A percentile compares a stretch with the other conserved stretches of the same genome.
Evolutionary conservation across 2,329 filamentous ascomycete species (phyloP).

Genomic region (Calonectria multiphialidica): DNA sequence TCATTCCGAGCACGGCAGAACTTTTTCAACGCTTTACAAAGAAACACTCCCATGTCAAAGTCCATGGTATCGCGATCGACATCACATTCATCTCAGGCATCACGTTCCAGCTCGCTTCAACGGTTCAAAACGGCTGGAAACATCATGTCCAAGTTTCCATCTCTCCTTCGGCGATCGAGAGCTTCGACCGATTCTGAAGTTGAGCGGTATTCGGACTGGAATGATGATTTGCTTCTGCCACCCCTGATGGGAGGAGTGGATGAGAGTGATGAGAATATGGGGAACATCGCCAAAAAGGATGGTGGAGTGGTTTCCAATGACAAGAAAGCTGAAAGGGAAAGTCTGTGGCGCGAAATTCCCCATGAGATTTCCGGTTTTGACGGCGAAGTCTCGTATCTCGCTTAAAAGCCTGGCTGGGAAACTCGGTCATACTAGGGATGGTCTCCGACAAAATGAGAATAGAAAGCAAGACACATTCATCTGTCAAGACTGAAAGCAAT

Average conservation of each 20-base stretch:
- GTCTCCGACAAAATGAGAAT: too few relatives aligned
- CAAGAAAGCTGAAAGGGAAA: too few relatives aligned
- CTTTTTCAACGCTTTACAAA: background rate
- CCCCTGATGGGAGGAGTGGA: background rate
- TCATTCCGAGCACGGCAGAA: background rate
- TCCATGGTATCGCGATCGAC: background rate
- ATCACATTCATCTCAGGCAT: background rate
- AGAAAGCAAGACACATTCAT: too few relatives aligned
- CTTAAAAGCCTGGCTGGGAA: too few relatives aligned
- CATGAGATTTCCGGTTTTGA: too few relatives aligned
- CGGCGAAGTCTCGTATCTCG: too few relatives aligned
- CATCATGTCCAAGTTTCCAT: background rate
- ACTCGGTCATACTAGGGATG: too few relatives aligned
- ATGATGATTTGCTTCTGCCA: background rate
- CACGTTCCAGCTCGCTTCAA: constrained; percentile 2
- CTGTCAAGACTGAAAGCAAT: too few relatives aligned
- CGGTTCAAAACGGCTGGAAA: background rate
- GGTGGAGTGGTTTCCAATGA: too few relatives aligned
- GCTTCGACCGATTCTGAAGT: too few relatives aligned
- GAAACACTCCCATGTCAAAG: background rate
- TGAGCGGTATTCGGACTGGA: background rate
- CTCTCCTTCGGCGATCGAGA: background rate
- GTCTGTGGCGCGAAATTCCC: too few relatives aligned
- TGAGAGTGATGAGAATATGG: background rate
- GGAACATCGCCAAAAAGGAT: too few relatives aligned